Evolutionary conservation across 1,139 yeast species (phyloP).

Genomic region (Pichia norvegensis): DNA sequence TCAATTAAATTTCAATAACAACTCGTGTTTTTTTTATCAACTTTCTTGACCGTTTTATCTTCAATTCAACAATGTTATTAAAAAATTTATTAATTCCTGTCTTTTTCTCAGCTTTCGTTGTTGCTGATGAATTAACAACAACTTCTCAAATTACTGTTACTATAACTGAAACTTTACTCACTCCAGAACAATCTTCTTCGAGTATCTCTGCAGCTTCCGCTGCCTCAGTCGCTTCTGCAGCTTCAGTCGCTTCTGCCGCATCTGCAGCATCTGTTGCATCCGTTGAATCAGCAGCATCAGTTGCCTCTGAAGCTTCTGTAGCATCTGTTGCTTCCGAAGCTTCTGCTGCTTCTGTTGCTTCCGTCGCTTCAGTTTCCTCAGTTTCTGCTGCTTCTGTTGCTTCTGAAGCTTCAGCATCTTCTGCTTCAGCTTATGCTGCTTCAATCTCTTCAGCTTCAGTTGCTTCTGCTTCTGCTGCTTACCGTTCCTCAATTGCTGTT

Average conservation of each 20-base stretch:
- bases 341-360: constrained; percentile 12
- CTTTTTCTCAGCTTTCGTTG: constrained; percentile 24
- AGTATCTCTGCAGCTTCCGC: constrained; percentile 4
- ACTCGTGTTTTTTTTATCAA: not conserved
- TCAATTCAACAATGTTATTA: constrained; percentile 20
- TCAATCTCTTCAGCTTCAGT: constrained; percentile 23
- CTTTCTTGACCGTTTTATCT: constrained; percentile 3
- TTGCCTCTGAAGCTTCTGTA: constrained; percentile 13
- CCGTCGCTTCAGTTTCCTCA: constrained; percentile 14
- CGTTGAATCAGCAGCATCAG: not conserved
- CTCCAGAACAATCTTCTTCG: constrained; percentile 25
- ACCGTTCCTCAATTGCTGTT: constrained; percentile 14
- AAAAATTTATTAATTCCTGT: constrained; percentile 21
- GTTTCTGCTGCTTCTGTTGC: constrained; percentile 21
- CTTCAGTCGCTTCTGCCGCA: constrained; percentile 9
- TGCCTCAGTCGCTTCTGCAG: constrained; percentile 10
- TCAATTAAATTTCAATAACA: no score
- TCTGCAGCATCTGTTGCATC: constrained; percentile 14
- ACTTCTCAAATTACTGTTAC: constrained; percentile 33
- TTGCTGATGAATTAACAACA: constrained; percentile 37
- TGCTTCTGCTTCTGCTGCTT: constrained; percentile 19
- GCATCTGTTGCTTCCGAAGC: constrained; percentile 17
- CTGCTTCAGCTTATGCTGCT: constrained; percentile 13
- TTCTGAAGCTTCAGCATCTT: constrained; percentile 5
- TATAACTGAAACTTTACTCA: constrained; percentile 24